Base-by-base conservation (phyloP, 2,329 filamentous ascomycete genomes). In the Ramularia collo-cygni region DNA sequence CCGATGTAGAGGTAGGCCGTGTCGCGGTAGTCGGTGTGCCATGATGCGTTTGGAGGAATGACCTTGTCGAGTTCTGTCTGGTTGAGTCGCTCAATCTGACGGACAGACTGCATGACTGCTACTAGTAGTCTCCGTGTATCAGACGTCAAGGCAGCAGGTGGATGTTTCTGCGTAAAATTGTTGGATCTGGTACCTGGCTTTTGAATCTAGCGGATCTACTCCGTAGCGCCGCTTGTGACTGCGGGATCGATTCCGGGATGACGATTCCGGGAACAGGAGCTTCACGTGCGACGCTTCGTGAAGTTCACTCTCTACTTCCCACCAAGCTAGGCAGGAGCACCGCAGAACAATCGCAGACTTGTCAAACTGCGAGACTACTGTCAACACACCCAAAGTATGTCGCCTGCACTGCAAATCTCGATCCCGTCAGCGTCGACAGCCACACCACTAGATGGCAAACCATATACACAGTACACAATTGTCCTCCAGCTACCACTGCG, bases 1-100 rank as follows among this genome's bases (percentile, higher is more conserved):
- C 93, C 93, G 53, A 98, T 89, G 71, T 95, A 95, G 61, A 98
- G 71, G 64, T 90, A 98, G 44, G 92, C 93, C 2, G 92, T 96
- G 68, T 94, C 92, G 67, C 87, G 85, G 67, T 96, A 98, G 70
- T 98, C 93, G 62, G 83, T 82, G 63, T 96, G 90, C 90, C 90
- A 96, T 42, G 90, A 95, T 48, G 83, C 90, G 65, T 88, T 81
- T 29, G 89, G 82, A 2, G 82, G 75, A 53, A 87, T 89, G 55
- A 83, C 86, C 62, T 87, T 81, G 64, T 95, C 89, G 47, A 98
- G 84, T 66, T 98, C 92, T 53, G 81, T 82, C 69, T 92, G 87
- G 64, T 98, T 98, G 44, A 98, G 83, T 62, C 83, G 80, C 63
- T 94, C 85, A 46, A 95, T 92, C 43, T 88, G 82, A 54, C 88